phyloP scores from a whole-genome alignment of 495 filamentous ascomycete species.

The Penicillium cosmopolitanum region DNA sequence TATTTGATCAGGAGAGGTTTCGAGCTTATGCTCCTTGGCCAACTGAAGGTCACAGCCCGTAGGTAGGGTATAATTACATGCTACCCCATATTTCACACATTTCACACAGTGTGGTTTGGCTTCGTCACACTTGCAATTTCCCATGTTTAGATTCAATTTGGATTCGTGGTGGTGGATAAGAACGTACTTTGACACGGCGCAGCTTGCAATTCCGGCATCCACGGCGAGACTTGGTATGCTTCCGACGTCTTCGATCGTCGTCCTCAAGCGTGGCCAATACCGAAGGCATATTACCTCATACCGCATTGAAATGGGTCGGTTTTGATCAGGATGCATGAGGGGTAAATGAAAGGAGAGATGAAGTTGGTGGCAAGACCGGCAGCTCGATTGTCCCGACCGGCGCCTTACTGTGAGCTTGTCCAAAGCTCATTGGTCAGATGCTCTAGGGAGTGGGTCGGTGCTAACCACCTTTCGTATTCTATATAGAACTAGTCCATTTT shows the following conservation, averaged over 20 bases:
- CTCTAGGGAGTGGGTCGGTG: not conserved
- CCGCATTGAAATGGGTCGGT: not conserved
- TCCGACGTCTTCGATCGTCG: constrained; percentile 19
- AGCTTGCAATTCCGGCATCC: constrained; percentile 51
- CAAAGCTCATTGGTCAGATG: not conserved
- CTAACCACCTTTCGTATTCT: constrained; percentile 12
- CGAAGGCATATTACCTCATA: not conserved
- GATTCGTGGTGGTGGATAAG: not conserved
- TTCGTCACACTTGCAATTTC: constrained; percentile 41
- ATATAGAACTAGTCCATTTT: not conserved
- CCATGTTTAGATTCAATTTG: not conserved
- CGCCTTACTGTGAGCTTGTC: not conserved
- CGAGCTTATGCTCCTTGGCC: constrained; percentile 12
- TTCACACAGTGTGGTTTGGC: constrained; percentile 37
- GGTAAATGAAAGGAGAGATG: not conserved
- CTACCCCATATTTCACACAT: constrained; percentile 38
- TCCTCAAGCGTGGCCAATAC: not conserved
- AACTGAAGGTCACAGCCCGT: constrained; percentile 34
- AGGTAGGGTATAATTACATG: constrained; percentile 38
- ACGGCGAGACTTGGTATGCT: constrained; percentile 37
- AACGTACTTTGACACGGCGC: constrained; percentile 44
- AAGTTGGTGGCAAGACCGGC: not conserved
- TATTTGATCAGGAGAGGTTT: constrained; percentile 11
- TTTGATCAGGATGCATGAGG: not conserved
- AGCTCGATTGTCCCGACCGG: not conserved